Evolutionary conservation across 371 early-diverging fungal species (phyloP).

Genomic region (Mortierella sp.): DNA sequence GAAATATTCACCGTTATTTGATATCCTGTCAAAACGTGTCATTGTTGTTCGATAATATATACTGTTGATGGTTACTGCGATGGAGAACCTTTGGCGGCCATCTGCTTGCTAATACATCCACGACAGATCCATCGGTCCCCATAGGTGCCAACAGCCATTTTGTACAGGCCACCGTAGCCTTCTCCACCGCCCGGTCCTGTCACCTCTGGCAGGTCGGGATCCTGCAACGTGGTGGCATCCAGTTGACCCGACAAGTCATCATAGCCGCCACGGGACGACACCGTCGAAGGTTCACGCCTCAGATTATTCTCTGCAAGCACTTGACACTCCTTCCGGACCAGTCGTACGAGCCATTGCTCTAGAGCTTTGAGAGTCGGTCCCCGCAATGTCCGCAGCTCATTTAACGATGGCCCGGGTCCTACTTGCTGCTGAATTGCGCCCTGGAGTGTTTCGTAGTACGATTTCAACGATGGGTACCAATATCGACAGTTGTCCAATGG

Average conservation of each 20-base stretch:
- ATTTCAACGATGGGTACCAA: slow-evolving; percentile 32
- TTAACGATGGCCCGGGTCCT: slow-evolving; percentile 20
- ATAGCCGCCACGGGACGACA: slow-evolving; percentile 2
- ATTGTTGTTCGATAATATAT: no score
- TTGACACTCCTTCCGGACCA: slow-evolving; percentile 24
- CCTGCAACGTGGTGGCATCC: neutral
- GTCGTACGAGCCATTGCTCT: slow-evolving; percentile 32
- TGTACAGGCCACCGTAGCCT: slow-evolving; percentile 45
- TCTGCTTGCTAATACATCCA: slow-evolving; percentile 39
- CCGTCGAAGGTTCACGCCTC: neutral
- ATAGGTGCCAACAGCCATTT: slow-evolving; percentile 46
- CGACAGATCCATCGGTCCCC: slow-evolving; percentile 53
- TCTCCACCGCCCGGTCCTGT: slow-evolving; percentile 52
- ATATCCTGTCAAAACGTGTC: no score
- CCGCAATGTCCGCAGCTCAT: slow-evolving; percentile 27
- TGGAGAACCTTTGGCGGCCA: no score
- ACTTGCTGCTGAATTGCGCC: slow-evolving; percentile 14
- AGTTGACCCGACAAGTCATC: slow-evolving; percentile 31
- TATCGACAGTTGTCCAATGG: slow-evolving; percentile 39
- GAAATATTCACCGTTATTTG: no score
- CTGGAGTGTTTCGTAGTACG: slow-evolving; percentile 31
- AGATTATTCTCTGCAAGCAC: neutral
- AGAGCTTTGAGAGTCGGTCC: slow-evolving; percentile 31
- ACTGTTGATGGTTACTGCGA: no score
- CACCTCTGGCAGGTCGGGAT: slow-evolving; percentile 24